Percentiles rank a stretch among this genome's conserved stretches.
phyloP scores from a whole-genome alignment of 441 rosid species.

The Biscutella laevigata region DNA sequence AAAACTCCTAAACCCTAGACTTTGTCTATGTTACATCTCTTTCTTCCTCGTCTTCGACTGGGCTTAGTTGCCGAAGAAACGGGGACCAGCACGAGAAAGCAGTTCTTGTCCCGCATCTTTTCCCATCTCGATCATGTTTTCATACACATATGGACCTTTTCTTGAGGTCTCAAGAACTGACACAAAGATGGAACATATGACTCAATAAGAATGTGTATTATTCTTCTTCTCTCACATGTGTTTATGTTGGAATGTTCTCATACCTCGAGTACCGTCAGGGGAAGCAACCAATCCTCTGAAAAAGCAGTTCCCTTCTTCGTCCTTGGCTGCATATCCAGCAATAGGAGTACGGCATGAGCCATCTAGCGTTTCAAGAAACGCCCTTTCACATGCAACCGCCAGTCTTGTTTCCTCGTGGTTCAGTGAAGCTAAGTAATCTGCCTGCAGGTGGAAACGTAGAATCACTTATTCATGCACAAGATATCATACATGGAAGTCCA shows the following conservation, averaged over 20 bases:
- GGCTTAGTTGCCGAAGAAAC: conserved; percentile 48
- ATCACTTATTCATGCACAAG: not conserved
- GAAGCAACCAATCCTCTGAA: conserved; percentile 91
- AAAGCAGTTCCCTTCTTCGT: conserved; percentile 60
- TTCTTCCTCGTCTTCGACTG: not conserved
- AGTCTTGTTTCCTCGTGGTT: conserved; percentile 91
- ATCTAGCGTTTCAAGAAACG: conserved; percentile 65
- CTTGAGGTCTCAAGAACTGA: conserved; percentile 90
- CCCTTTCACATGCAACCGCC: conserved; percentile 85
- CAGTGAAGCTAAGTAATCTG: conserved; percentile 61
- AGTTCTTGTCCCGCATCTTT: conserved; percentile 88
- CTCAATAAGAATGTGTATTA: not conserved
- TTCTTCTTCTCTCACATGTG: not conserved
- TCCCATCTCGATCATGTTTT: conserved; percentile 80
- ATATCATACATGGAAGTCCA: not conserved
- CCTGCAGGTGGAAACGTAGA: conserved; percentile 35
- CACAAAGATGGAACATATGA: conserved; percentile 17
- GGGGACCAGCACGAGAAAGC: conserved; percentile 67
- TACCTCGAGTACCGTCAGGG: conserved; percentile 85
- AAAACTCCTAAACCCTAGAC: conserved; percentile 22
- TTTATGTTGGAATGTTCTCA: not conserved
- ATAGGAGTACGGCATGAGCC: conserved; percentile 98
- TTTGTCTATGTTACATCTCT: conserved; percentile 7
- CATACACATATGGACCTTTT: conserved; percentile 54
- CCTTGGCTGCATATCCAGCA: conserved; percentile 81